phyloP scores from a whole-genome alignment of 371 early-diverging fungal genomes.

The Batkoa obscura region DNA sequence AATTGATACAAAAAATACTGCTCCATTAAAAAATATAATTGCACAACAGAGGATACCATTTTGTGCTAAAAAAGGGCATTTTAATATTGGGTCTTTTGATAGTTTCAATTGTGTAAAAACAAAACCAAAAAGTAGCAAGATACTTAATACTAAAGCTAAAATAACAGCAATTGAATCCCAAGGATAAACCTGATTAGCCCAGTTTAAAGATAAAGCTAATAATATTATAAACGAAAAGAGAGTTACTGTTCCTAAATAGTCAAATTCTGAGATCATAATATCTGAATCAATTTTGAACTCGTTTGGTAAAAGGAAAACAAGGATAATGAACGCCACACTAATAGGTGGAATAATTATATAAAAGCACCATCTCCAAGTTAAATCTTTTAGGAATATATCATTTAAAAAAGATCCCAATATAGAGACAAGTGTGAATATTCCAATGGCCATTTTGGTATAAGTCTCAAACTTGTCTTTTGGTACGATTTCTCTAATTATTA shows the following conservation, averaged over 20 bases:
- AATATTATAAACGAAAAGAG: not conserved
- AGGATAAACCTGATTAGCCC: constrained; percentile 29
- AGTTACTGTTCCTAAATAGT: constrained; percentile 1
- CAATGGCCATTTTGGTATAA: constrained; percentile 28
- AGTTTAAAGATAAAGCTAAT: constrained; percentile 7
- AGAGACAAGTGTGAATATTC: constrained; percentile 32
- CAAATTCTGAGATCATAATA: not conserved
- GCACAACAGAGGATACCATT: constrained; percentile 20
- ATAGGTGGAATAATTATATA: constrained; percentile 60
- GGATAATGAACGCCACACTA: constrained; percentile 23
- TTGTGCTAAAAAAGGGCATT: constrained; percentile 20
- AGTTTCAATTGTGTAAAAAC: constrained; percentile 28
- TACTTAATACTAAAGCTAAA: constrained; percentile 35
- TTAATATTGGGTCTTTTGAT: constrained; percentile 34
- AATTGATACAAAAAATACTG: constrained; percentile 40
- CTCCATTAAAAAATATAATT: constrained; percentile 36
- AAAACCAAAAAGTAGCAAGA: constrained; percentile 36
- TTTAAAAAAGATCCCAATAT: constrained; percentile 54
- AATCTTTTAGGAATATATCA: constrained; percentile 41
- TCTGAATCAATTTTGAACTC: constrained; percentile 20
- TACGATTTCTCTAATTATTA: constrained; percentile 32
- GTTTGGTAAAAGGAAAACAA: constrained; percentile 25
- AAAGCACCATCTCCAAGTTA: constrained; percentile 42
- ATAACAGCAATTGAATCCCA: constrained; percentile 29
- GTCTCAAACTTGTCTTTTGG: constrained; percentile 18